Conservation (phyloP, 306 rosid genomes). For the Hippophae tibetana region DNA sequence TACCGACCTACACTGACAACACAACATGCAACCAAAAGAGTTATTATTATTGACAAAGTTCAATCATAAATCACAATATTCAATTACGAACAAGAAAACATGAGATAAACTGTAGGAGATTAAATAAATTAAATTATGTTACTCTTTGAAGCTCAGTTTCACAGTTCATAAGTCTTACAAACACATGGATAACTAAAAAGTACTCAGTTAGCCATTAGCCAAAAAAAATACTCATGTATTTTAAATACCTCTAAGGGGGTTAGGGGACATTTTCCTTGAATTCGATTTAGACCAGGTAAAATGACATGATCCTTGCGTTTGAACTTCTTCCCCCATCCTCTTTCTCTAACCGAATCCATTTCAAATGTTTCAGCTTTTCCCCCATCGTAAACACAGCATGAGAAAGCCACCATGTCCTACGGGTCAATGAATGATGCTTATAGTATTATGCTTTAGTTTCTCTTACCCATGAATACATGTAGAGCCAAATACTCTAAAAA, state of each 20-base stretch:
- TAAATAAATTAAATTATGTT: not conserved
- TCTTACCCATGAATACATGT: not conserved
- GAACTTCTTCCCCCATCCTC: slow-evolving; percentile 82
- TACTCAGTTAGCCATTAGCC: not conserved
- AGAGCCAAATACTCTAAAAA: slow-evolving; percentile 11
- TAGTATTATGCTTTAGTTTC: slow-evolving; percentile 2
- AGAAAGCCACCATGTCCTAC: slow-evolving; percentile 98
- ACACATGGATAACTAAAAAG: not conserved
- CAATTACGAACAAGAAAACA: not conserved
- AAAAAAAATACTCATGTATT: slow-evolving; percentile 9
- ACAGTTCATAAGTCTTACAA: too few species aligned
- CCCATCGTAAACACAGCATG: slow-evolving; percentile 89
- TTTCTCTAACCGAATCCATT: slow-evolving; percentile 77
- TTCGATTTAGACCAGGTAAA: slow-evolving; percentile 63
- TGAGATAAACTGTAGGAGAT: not conserved
- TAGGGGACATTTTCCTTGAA: slow-evolving; percentile 86
- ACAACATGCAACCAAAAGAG: slow-evolving; percentile 21
- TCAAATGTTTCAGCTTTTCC: slow-evolving; percentile 62
- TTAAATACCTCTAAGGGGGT: slow-evolving; percentile 76
- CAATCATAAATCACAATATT: not conserved
- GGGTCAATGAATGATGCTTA: slow-evolving; percentile 13
- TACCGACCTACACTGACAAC: slow-evolving; percentile 61
- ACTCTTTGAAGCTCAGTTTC: too few species aligned
- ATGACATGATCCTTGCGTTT: slow-evolving; percentile 55
- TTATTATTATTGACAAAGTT: slow-evolving; percentile 6